Evolutionary conservation across 306 rosid genomes (phyloP), one percentile per base, ranked within the genome.

Genomic region (Mimosa pudica): DNA sequence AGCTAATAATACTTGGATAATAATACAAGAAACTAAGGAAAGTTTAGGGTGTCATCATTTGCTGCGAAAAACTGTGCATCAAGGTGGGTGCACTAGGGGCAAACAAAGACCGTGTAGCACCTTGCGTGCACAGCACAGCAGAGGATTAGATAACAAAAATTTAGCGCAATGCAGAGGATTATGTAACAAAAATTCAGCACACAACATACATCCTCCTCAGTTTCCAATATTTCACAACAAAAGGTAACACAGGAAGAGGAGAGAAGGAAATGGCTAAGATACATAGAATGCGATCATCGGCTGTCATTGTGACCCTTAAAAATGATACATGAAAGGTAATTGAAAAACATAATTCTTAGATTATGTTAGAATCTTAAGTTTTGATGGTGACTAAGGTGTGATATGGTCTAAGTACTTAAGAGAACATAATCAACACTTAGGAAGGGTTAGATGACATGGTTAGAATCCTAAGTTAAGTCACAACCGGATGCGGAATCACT

Each of bases 321-420:
- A 80, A 70, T 30, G 62, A 74, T 38, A 38, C 1, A 57, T 13
- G 10, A 17, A 62, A 33, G 16, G 62, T 52, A 41, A 74, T 5
- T 46, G 42, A 14, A 36, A 77, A 24, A 51, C 30, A 54, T 75
- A 45, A 2, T 38, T 58, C 2, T 83, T 81, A 94, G 70, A 95
- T n/a, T n/a, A n/a, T n/a, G n/a, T n/a, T n/a, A n/a, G n/a, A n/a
- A n/a, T n/a, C n/a, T n/a, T n/a, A n/a, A n/a, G n/a, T n/a, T n/a
- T n/a, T n/a, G n/a, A n/a, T n/a, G n/a, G n/a, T n/a, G n/a, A n/a
- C n/a, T n/a, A n/a, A n/a, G n/a, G n/a, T n/a, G n/a, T n/a, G n/a
- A n/a, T n/a, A n/a, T n/a, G n/a, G n/a, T n/a, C n/a, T n/a, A n/a
- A n/a, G n/a, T n/a, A n/a, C n/a, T n/a, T n/a, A n/a, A n/a, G n/a